Conservation (phyloP, 129 eudicot species). For the carrot (Daucus carota) region DH1_v3.0 NC_030388.2:32183001-32183500, state of each 20-base stretch:
- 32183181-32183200: not conserved
- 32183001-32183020: constrained; percentile 55
- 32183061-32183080: constrained; percentile 28
- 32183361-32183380: too few relatives aligned
- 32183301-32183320: not conserved
- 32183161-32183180: constrained; percentile 47
- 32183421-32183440: not conserved
- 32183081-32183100: constrained; percentile 9
- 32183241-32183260: not conserved
- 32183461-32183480: not conserved
- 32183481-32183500: not conserved
- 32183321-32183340: not conserved
- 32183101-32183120: constrained; percentile 36
- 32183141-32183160: constrained; percentile 67
- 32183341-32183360: not conserved
- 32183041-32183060: constrained; percentile 65
- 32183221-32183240: not conserved
- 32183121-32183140: constrained; percentile 90
- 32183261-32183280: not conserved
- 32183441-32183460: not conserved
- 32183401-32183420: not conserved
- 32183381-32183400: too few relatives aligned
- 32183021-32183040: constrained; percentile 81
- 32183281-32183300: not conserved
- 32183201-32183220: not conserved